Evolutionary conservation across 106 monocot genomes (phyloP), one percentile per base, ranked within the genome.

Genomic region (Platanthera guangdongensis): DNA sequence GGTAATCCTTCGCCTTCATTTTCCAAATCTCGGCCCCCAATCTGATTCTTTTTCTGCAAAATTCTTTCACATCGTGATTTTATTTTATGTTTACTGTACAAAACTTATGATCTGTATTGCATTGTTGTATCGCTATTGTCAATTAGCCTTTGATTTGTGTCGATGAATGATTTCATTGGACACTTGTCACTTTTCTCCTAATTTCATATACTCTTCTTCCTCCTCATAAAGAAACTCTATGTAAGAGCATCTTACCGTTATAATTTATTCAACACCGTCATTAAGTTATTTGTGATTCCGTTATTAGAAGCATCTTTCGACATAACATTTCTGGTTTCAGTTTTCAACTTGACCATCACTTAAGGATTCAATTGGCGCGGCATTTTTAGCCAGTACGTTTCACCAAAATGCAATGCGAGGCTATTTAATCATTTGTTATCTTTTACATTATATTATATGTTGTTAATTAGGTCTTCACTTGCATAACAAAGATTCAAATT

Each of bases 1-100:
- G 78, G 91, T 92, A 82, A 68, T 47, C 10, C 70, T n/a, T 9
- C 45, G 9, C 15, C 70, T 70, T 15, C 52, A 2, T 65, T 30
- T 65, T 30, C 5, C 18, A 0, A 65, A 25, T 65, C 30, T 7
- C 3, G 10, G 8, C 52, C 0, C 2, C 10, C 8, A 3, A 1
- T 52, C 52, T 0, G 13, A 52, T 8, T 52, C 9, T 63, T 63
- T 63, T 63, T 9, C 10, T 22, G 63, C 16, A 30, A 5, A 63
- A 63, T 22, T 22, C 9, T 63, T 63, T 28, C 63, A 19, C 25
- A 1, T 63, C 5, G n/a, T 57, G 1, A 63, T 63, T 2, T 21
- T 22, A 65, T 65, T 65, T 32, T 22, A 65, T 65, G 30, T 8
- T 18, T 65, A 65, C 30, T 7, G 18, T 59, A 16, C 4, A 9